phyloP scores from a whole-genome alignment of 345 rosid genomes.

The Camelina laxa region DNA sequence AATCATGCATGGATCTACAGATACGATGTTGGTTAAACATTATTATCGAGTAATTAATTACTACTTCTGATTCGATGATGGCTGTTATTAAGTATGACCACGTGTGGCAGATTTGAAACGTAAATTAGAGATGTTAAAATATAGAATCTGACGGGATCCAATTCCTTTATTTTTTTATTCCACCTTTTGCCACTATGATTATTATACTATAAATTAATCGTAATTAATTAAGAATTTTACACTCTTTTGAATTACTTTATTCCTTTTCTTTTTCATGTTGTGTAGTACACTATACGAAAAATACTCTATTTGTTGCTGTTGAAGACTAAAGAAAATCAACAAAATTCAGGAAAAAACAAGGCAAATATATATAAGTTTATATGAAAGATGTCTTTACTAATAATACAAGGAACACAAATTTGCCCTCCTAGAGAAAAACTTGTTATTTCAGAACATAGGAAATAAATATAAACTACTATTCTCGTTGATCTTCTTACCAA shows the following conservation, averaged over 20 bases:
- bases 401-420: no score
- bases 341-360: background rate
- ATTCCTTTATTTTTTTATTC: conserved; percentile 13
- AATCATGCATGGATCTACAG: background rate
- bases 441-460: no score
- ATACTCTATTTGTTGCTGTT: background rate
- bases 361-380: background rate
- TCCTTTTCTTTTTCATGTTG: background rate
- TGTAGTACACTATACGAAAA: conserved; percentile 10
- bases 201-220: background rate
- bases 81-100: conserved; percentile 41
- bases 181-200: conserved; percentile 28
- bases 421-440: no score
- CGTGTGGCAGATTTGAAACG: conserved; percentile 44
- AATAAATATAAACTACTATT: no score
- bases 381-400: no score
- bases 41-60: conserved; percentile 20
- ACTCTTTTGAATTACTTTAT: background rate
- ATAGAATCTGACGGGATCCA: conserved; percentile 34
- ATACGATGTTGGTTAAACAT: conserved; percentile 25
- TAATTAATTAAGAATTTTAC: background rate
- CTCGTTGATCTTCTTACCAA: background rate
- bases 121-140: conserved; percentile 16
- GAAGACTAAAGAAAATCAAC: no score
- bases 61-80: conserved; percentile 28